phyloP scores from a whole-genome alignment of 129 eudicot genomes.

The Saussurea involucrata region DNA sequence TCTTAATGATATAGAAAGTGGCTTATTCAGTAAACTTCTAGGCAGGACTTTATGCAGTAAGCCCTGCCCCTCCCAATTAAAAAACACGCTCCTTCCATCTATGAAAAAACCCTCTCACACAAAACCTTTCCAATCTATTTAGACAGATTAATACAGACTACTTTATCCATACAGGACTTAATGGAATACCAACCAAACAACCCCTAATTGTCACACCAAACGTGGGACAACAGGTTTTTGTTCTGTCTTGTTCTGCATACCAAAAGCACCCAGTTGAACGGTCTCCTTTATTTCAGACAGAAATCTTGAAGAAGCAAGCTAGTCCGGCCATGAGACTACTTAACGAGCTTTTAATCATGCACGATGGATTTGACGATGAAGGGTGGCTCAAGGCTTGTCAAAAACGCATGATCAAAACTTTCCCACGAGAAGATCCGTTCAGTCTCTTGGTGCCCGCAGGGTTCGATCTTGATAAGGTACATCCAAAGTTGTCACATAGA shows the following conservation, averaged over 20 bases:
- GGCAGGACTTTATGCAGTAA: no score
- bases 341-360: conserved; percentile 79
- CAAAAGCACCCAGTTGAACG: background rate
- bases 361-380: conserved; percentile 86
- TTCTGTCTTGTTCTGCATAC: background rate
- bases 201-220: background rate
- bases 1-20: no score
- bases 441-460: conserved; percentile 92
- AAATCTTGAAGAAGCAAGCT: conserved; percentile 86
- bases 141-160: no score
- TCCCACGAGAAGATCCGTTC: conserved; percentile 95
- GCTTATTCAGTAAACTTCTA: no score
- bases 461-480: conserved; percentile 92
- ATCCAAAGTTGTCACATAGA: background rate
- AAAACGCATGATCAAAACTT: conserved; percentile 80
- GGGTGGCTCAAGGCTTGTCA: conserved; percentile 91
- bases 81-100: no score
- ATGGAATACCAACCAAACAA: no score
- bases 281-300: conserved; percentile 45
- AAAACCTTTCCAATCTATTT: no score
- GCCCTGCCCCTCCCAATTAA: no score
- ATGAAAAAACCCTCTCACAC: no score
- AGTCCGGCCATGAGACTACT: conserved; percentile 95
- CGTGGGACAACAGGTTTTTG: background rate
- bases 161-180: no score